phyloP scores from a whole-genome alignment of 768 basidiomycete species.

The Kwoniella mangroviensis region DNA sequence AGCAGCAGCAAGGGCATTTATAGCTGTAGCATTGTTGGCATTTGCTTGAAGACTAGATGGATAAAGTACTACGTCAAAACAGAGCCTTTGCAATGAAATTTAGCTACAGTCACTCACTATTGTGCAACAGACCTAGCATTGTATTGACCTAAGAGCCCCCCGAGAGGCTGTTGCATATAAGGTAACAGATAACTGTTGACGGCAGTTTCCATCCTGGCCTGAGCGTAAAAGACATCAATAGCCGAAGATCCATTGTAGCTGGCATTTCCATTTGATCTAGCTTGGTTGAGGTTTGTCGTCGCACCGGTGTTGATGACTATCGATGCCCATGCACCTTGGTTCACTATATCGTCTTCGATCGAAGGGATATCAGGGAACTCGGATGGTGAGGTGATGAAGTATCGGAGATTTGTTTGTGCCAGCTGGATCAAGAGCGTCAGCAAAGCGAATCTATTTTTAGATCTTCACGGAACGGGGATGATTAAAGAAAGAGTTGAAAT shows the following conservation, averaged over 20 bases:
- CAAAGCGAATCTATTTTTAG: conserved; percentile 11
- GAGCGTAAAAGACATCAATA: conserved; percentile 61
- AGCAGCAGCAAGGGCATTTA: conserved; percentile 58
- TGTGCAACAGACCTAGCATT: conserved; percentile 36
- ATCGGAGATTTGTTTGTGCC: conserved; percentile 44
- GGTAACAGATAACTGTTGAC: conserved; percentile 60
- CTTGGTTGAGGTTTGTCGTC: conserved; percentile 52
- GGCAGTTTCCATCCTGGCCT: conserved; percentile 61
- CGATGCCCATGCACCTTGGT: conserved; percentile 61
- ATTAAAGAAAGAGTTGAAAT: neutral
- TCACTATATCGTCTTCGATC: conserved; percentile 57
- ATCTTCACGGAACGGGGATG: neutral
- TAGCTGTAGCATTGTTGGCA: conserved; percentile 59
- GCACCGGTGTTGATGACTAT: conserved; percentile 61
- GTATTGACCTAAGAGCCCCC: conserved; percentile 29
- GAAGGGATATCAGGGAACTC: conserved; percentile 49
- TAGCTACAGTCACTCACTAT: conserved; percentile 38
- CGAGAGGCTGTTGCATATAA: conserved; percentile 47
- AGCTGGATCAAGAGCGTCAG: conserved; percentile 24
- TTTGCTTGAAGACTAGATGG: conserved; percentile 36
- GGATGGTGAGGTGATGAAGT: conserved; percentile 39
- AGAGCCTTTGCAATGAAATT: no score
- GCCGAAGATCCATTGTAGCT: conserved; percentile 58
- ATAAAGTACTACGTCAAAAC: no score
- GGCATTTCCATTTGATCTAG: conserved; percentile 59